Percentiles rank a stretch among this genome's conserved stretches.
These are phyloP conservation scores for Salicornia ramosissima DNA, from an alignment of 148 eudicot species.

Conservation along the genomic window DNA sequence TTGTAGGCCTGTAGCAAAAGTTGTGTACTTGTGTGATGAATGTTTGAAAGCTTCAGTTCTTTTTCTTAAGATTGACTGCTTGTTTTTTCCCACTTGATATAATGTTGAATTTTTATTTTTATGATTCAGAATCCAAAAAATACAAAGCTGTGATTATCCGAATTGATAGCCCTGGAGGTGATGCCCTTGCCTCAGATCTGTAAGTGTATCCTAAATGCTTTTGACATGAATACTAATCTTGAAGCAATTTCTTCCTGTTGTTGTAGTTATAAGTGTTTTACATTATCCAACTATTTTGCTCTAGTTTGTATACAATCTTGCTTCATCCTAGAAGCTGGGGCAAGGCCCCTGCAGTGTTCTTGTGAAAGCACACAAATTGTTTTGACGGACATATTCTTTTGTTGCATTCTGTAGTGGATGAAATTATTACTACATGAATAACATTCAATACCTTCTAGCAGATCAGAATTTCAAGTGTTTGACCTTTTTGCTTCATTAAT, in stretches of 20 bases:
- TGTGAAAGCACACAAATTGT: background rate
- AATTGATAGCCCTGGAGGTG: constrained; percentile 98
- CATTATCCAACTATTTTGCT: background rate
- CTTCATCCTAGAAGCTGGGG: background rate
- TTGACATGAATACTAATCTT: background rate
- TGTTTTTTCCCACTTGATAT: background rate
- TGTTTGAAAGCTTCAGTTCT: background rate
- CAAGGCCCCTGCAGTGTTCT: background rate
- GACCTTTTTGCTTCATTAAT: background rate
- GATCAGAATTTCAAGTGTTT: background rate
- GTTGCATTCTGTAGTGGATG: background rate
- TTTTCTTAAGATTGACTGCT: background rate
- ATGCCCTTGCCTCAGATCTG: constrained; percentile 99
- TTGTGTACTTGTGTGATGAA: background rate
- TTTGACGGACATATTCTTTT: background rate
- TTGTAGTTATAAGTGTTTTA: background rate
- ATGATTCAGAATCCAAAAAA: constrained; percentile 72
- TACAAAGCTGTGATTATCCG: constrained; percentile 81
- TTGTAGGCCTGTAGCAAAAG: no score
- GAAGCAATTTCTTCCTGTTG: background rate
- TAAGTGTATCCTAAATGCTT: constrained; percentile 40
- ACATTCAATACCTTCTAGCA: background rate
- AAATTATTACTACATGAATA: no score
- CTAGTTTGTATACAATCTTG: constrained; percentile 4
- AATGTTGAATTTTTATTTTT: constrained; percentile 15